These are phyloP conservation scores for Yarrowia deformans DNA, from an alignment of 805 yeast genomes.

Conservation along the genomic window DNA sequence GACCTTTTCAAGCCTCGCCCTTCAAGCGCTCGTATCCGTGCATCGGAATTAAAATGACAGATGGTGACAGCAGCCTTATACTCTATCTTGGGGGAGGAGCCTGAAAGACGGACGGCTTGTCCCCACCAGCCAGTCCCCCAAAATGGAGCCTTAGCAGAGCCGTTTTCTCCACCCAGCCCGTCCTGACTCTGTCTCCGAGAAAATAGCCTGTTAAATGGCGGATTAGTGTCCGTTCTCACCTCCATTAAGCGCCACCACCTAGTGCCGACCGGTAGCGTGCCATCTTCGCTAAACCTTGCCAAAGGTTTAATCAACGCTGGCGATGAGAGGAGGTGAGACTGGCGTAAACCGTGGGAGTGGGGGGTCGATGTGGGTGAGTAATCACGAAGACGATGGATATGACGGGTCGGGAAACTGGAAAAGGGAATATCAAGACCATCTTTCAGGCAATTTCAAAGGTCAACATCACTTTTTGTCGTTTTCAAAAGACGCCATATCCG, in stretches of 20 bases:
- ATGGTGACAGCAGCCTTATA: not conserved
- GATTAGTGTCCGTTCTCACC: conserved; percentile 12
- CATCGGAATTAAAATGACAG: conserved; percentile 20
- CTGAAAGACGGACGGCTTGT: too few relatives aligned
- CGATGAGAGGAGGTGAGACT: not conserved
- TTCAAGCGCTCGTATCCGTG: conserved; percentile 13
- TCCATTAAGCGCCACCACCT: conserved; percentile 15
- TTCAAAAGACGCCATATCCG: too few relatives aligned
- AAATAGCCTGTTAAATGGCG: not conserved
- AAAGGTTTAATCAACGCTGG: conserved; percentile 2
- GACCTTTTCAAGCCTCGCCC: conserved; percentile 2
- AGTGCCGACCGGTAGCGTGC: conserved; percentile 30
- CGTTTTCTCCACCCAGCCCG: not conserved
- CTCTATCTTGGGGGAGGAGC: not conserved
- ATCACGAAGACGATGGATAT: too few relatives aligned
- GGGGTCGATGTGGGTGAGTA: not conserved
- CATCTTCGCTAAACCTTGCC: conserved; percentile 24
- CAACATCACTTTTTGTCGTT: not conserved
- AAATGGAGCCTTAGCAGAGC: not conserved
- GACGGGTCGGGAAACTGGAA: too few relatives aligned
- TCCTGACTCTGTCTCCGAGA: conserved; percentile 11
- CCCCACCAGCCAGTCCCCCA: not conserved
- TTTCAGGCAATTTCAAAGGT: too few relatives aligned
- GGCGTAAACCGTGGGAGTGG: not conserved
- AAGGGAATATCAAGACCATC: too few relatives aligned